A percentile compares a stretch with the other conserved stretches of the same genome.
Conservation (phyloP, 2,329 filamentous ascomycete genomes). For the Beauveria sp. region DNA sequence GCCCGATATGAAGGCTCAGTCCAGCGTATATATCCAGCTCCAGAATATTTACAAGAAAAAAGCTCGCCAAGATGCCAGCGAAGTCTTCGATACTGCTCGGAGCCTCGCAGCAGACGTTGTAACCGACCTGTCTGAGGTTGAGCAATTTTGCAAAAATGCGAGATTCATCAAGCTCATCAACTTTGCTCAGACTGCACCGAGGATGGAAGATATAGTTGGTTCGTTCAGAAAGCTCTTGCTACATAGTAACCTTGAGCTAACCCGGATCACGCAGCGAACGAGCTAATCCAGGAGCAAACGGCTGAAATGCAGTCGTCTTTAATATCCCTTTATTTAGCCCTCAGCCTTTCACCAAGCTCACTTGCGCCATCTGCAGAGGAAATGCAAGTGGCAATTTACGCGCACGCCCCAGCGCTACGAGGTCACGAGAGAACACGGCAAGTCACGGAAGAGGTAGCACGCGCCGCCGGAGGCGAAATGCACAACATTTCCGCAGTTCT, state of each 20-base stretch:
- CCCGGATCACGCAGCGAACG: slow-evolving; percentile 34
- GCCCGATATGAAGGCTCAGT: slow-evolving; percentile 97
- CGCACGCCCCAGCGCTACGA: slow-evolving; percentile 38
- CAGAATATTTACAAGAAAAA: slow-evolving; percentile 92
- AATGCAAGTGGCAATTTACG: slow-evolving; percentile 41
- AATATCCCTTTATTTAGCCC: slow-evolving; percentile 61
- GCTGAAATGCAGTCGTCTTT: slow-evolving; percentile 49
- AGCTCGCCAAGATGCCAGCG: slow-evolving; percentile 67
- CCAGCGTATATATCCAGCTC: slow-evolving; percentile 77
- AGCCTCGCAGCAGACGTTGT: slow-evolving; percentile 37
- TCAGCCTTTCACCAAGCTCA: slow-evolving; percentile 45
- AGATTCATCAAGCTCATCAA: slow-evolving; percentile 86
- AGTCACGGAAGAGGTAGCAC: slow-evolving; percentile 59
- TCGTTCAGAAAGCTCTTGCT: slow-evolving; percentile 23
- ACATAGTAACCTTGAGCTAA: not conserved
- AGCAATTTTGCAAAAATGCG: slow-evolving; percentile 91
- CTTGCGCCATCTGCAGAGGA: slow-evolving; percentile 39
- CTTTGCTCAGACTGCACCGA: slow-evolving; percentile 33
- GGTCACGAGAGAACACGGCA: slow-evolving; percentile 43
- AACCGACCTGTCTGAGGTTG: slow-evolving; percentile 67
- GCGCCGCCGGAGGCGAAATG: slow-evolving; percentile 76
- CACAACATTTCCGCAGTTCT: slow-evolving; percentile 86
- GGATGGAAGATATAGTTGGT: slow-evolving; percentile 48
- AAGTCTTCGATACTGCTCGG: slow-evolving; percentile 62
- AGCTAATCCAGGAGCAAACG: slow-evolving; percentile 48